Evolutionary conservation across 495 filamentous ascomycete species (phyloP).

Genomic region (Aspergillus sclerotioniger): DNA sequence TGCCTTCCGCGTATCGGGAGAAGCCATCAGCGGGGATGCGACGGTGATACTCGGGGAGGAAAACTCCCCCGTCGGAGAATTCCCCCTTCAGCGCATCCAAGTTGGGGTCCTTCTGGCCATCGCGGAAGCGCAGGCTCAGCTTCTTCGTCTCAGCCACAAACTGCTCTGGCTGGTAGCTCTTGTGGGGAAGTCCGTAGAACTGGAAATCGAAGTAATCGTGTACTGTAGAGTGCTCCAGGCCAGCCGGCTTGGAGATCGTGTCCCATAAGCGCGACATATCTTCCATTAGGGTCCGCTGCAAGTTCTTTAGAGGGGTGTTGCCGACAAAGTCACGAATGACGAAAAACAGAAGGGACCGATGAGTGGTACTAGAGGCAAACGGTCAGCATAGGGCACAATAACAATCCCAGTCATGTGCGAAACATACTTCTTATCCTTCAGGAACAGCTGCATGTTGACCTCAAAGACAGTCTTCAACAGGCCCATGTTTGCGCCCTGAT

Average conservation of each 20-base stretch:
- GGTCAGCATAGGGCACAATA: conserved; percentile 23
- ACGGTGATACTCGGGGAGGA: conserved; percentile 91
- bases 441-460: conserved; percentile 92
- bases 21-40: conserved; percentile 96
- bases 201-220: conserved; percentile 98
- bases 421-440: conserved; percentile 86
- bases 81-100: conserved; percentile 53
- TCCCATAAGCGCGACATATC: conserved; percentile 91
- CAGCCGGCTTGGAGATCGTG: conserved; percentile 82
- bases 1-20: conserved; percentile 82
- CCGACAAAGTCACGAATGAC: conserved; percentile 97
- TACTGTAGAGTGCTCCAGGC: conserved; percentile 83
- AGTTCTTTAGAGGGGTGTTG: conserved; percentile 80
- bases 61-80: conserved; percentile 76
- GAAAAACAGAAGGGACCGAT: conserved; percentile 93
- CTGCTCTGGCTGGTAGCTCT: conserved; percentile 91
- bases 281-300: conserved; percentile 84
- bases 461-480: conserved; percentile 97
- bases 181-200: conserved; percentile 93
- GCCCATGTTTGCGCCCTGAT: conserved; percentile 99
- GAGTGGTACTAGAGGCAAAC: conserved; percentile 62
- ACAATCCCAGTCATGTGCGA: neutral
- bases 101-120: conserved; percentile 68
- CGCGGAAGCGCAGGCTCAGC: conserved; percentile 75
- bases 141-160: conserved; percentile 79